Evolutionary conservation across 2,329 filamentous ascomycete species (phyloP).

Genomic region (Ambrosiella xylebori): DNA sequence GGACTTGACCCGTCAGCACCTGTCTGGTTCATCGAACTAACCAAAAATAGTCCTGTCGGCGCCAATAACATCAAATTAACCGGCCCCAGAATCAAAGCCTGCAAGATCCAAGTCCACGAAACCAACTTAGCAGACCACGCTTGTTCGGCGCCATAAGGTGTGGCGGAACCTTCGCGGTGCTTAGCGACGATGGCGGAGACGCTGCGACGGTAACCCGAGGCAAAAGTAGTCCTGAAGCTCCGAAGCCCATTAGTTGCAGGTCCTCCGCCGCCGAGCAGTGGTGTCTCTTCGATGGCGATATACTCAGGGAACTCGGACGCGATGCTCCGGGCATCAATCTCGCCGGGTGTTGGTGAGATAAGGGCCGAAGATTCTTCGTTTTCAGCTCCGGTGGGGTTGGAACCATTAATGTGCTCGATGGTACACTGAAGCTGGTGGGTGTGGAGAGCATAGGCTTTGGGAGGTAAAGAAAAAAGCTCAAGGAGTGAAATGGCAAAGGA

Average conservation of each 20-base stretch:
- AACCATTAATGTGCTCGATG: constrained; percentile 2
- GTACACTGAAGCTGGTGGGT: constrained; percentile 28
- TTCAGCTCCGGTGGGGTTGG: background rate
- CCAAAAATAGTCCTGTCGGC: constrained; percentile 57
- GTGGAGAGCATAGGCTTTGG: constrained; percentile 51
- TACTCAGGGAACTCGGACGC: constrained; percentile 8
- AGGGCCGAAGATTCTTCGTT: constrained; percentile 4
- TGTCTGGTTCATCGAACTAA: constrained; percentile 60
- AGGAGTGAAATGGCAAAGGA: constrained; percentile 58
- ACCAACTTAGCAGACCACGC: constrained; percentile 67
- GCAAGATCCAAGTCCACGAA: constrained; percentile 72
- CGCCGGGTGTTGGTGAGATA: constrained; percentile 20
- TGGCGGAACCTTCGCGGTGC: constrained; percentile 18
- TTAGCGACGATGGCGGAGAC: constrained; percentile 22
- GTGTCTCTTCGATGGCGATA: constrained; percentile 29
- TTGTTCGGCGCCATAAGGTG: constrained; percentile 56
- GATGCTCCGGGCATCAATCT: constrained; percentile 10
- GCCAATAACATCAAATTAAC: constrained; percentile 61
- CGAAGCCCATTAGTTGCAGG: constrained; percentile 12
- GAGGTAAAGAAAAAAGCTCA: constrained; percentile 62
- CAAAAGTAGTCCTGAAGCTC: constrained; percentile 32
- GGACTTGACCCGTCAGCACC: constrained; percentile 64
- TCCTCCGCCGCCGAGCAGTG: constrained; percentile 22
- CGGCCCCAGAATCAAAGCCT: constrained; percentile 66
- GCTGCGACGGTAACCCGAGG: constrained; percentile 37